phyloP scores from a whole-genome alignment of 805 yeast species.

The Candida methanosorbosa region DNA sequence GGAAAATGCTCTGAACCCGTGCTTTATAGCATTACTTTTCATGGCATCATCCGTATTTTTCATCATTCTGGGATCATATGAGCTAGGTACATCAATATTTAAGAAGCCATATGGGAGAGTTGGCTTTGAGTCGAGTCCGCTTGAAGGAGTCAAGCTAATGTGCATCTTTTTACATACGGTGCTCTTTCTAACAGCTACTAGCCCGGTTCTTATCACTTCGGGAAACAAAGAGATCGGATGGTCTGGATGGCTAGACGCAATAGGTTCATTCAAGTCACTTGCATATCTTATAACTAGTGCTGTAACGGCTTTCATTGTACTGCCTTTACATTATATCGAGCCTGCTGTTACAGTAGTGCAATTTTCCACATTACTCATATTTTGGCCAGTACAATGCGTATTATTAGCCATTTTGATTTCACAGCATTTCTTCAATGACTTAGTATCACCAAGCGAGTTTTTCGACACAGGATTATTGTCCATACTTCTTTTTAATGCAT shows the following conservation, averaged over 20 bases:
- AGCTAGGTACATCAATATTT: conserved; percentile 7
- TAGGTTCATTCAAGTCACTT: neutral
- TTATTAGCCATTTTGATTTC: conserved; percentile 4
- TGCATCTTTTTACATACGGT: conserved; percentile 6
- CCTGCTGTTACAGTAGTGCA: conserved; percentile 29
- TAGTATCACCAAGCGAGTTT: neutral
- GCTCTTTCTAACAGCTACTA: conserved; percentile 3
- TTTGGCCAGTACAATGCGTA: conserved; percentile 27
- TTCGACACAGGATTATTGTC: conserved; percentile 15
- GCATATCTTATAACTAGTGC: neutral
- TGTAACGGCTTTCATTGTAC: conserved; percentile 13
- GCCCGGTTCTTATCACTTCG: neutral
- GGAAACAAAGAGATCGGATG: too few relatives aligned
- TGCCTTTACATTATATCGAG: conserved; percentile 39
- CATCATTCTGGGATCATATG: conserved; percentile 12
- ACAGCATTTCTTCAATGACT: neutral
- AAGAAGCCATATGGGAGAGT: conserved; percentile 2
- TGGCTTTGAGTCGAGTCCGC: conserved; percentile 5
- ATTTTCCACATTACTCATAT: conserved; percentile 29
- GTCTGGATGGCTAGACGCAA: too few relatives aligned
- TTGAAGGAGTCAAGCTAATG: conserved; percentile 8
- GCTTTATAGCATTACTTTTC: conserved; percentile 18
- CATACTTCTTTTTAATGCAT: conserved; percentile 21
- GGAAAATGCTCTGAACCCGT: conserved; percentile 20
- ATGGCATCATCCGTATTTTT: conserved; percentile 5